Percentiles rank a stretch among this genome's conserved stretches.
These are phyloP conservation scores for Stereocaulon alpinum DNA, from an alignment of 495 filamentous ascomycete species.

Conservation along the genomic window DNA sequence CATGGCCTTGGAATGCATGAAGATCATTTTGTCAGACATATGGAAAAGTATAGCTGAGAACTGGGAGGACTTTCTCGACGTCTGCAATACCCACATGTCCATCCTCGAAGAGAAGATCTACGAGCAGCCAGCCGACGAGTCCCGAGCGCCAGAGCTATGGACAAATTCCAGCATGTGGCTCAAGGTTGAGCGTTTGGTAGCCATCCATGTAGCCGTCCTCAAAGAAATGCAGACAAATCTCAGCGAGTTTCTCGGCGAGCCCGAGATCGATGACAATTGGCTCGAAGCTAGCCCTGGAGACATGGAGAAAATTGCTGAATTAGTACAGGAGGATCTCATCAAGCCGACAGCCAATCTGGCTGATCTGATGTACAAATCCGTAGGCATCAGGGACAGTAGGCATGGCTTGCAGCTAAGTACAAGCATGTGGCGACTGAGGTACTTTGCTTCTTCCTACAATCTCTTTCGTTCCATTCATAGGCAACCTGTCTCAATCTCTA, in stretches of 20 bases:
- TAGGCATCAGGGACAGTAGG: conserved; percentile 42
- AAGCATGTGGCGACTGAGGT: conserved; percentile 27
- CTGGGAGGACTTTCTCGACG: conserved; percentile 39
- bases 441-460: not conserved
- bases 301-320: conserved; percentile 19
- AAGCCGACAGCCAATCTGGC: conserved; percentile 26
- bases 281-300: conserved; percentile 17
- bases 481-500: not conserved
- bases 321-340: conserved; percentile 15
- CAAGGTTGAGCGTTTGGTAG: conserved; percentile 44
- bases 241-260: conserved; percentile 25
- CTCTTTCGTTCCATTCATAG: not conserved
- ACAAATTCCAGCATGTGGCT: conserved; percentile 40
- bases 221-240: conserved; percentile 38
- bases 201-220: conserved; percentile 36
- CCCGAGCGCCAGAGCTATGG: conserved; percentile 46
- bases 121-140: conserved; percentile 45
- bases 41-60: conserved; percentile 36
- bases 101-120: conserved; percentile 47
- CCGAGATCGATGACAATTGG: conserved; percentile 21
- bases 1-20: conserved; percentile 38
- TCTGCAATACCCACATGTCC: conserved; percentile 21
- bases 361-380: conserved; percentile 44
- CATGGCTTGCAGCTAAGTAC: conserved; percentile 41
- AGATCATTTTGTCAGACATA: conserved; percentile 40